These are phyloP conservation scores for Didymella pinodella DNA, from an alignment of 2,329 filamentous ascomycete genomes.

Conservation along the genomic window DNA sequence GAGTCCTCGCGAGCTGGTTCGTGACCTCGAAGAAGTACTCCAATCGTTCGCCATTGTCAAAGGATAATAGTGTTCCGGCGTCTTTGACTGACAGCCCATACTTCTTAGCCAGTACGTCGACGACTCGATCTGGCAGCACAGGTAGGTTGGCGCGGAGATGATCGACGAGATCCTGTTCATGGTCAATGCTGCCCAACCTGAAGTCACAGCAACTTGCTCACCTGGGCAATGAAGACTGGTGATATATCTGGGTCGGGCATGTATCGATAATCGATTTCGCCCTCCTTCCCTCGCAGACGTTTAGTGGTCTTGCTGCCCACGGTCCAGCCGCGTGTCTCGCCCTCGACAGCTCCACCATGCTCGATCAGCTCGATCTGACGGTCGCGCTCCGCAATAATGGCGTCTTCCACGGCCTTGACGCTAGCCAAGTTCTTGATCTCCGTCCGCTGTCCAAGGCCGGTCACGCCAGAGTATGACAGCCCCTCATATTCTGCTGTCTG, in stretches of 20 bases:
- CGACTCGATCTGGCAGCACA: slow-evolving; percentile 73
- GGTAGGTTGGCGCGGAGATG: slow-evolving; percentile 71
- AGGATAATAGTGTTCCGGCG: slow-evolving; percentile 76
- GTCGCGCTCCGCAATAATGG: slow-evolving; percentile 88
- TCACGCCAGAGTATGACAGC: slow-evolving; percentile 64
- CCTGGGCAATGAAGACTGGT: slow-evolving; percentile 75
- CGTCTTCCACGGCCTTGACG: slow-evolving; percentile 94
- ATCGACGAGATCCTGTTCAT: slow-evolving; percentile 66
- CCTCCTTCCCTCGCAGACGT: slow-evolving; percentile 87
- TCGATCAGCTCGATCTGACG: slow-evolving; percentile 85
- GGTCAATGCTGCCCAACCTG: slow-evolving; percentile 13
- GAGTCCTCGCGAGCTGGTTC: slow-evolving; percentile 25
- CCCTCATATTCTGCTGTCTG: slow-evolving; percentile 30
- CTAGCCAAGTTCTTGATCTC: slow-evolving; percentile 98
- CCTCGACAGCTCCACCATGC: slow-evolving; percentile 74
- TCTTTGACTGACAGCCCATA: slow-evolving; percentile 82
- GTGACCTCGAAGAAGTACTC: slow-evolving; percentile 82
- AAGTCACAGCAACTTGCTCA: slow-evolving; percentile 23
- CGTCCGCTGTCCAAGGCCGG: slow-evolving; percentile 80
- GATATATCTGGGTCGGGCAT: slow-evolving; percentile 96
- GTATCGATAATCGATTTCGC: slow-evolving; percentile 96
- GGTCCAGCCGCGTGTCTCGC: slow-evolving; percentile 94
- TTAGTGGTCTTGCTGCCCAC: slow-evolving; percentile 83
- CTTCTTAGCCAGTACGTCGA: slow-evolving; percentile 66
- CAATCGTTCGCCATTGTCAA: slow-evolving; percentile 80